Evolutionary conservation across 345 rosid genomes (phyloP), one percentile per base, ranked within the genome.

Genomic region (Aquilaria sinensis): DNA sequence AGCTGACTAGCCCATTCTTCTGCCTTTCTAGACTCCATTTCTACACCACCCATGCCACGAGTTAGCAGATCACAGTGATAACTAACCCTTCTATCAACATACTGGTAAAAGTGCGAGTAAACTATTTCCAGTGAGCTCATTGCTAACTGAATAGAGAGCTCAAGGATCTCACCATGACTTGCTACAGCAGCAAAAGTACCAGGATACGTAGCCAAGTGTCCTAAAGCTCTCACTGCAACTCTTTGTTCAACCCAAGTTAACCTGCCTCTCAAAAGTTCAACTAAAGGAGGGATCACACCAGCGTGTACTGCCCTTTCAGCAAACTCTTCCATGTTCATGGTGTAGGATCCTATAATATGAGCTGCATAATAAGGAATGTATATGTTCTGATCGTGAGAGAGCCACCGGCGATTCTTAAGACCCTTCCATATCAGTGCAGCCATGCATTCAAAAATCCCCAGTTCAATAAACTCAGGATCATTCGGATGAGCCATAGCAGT

Each of bases 401-500:
- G 91, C 97, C 97, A 95, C 29, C 94, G 96, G 0, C 87, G 83
- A 56, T 87, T 95, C 77, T 87, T 91, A n/a, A 95, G 72, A 58
- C 99, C 99, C 70, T 95, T 95, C 96, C 96, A 91, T 64, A 89
- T 91, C 55, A 95, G 79, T 47, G 99, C 85, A 15, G 96, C 74
- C 97, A 95, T 95, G 78, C 97, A 95, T 72, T 91, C 97, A 43
- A 95, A 95, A 59, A 91, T 95, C 51, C 99, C 99, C 50, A 95
- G 80, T 72, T 91, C 94, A 2, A 95, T 87, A 72, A 95, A 95
- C 73, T 95, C 99, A 0, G 97, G 96, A 65, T 95, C 97, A 59
- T 95, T 91, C 12, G 99, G 99, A 74, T 95, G 97, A 29, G 99
- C 97, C 99, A 91, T 95, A 51, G 99, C 99, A 56, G 99, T 95